phyloP scores from a whole-genome alignment of 2,329 filamentous ascomycete genomes.

The Escovopsis sp. region DNA sequence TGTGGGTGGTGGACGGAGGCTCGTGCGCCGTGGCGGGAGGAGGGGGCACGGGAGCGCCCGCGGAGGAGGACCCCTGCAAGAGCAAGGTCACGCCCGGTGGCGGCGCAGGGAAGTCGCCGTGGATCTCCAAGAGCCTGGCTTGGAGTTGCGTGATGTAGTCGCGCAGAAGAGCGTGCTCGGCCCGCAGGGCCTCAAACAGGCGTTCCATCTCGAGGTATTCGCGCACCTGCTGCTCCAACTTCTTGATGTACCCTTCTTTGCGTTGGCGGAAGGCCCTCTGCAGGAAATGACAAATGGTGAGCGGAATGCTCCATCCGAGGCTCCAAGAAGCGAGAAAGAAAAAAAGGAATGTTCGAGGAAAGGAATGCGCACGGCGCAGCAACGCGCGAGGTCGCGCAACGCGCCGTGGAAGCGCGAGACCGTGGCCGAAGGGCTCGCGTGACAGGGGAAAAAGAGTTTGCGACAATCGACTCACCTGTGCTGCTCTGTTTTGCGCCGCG shows the following conservation, averaged over 20 bases:
- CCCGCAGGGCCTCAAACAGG: constrained; percentile 64
- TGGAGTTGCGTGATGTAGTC: constrained; percentile 91
- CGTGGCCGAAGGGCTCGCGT: background rate
- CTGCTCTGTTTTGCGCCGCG: constrained; percentile 89
- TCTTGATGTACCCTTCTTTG: constrained; percentile 97
- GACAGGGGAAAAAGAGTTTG: background rate
- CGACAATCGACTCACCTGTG: constrained; percentile 54
- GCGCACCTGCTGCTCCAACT: constrained; percentile 84
- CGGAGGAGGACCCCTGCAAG: constrained; percentile 11
- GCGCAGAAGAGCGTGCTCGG: constrained; percentile 78
- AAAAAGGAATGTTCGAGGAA: background rate
- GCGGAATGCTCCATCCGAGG: background rate
- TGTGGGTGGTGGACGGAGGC: constrained; percentile 6
- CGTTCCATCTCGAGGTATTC: constrained; percentile 64
- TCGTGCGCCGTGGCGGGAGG: constrained; percentile 13
- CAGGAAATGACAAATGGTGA: background rate
- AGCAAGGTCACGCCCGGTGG: constrained; percentile 63
- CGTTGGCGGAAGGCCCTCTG: constrained; percentile 93
- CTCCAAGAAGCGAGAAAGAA: too few relatives aligned
- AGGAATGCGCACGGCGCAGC: background rate
- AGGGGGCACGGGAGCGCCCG: constrained; percentile 10
- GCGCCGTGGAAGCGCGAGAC: background rate
- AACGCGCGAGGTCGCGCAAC: background rate
- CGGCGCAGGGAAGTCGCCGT: constrained; percentile 71
- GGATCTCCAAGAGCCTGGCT: constrained; percentile 66